Percentiles rank a stretch among this genome's conserved stretches.
These are phyloP conservation scores for Acer negundo DNA, from an alignment of 345 rosid genomes.

Conservation along the genomic window DNA sequence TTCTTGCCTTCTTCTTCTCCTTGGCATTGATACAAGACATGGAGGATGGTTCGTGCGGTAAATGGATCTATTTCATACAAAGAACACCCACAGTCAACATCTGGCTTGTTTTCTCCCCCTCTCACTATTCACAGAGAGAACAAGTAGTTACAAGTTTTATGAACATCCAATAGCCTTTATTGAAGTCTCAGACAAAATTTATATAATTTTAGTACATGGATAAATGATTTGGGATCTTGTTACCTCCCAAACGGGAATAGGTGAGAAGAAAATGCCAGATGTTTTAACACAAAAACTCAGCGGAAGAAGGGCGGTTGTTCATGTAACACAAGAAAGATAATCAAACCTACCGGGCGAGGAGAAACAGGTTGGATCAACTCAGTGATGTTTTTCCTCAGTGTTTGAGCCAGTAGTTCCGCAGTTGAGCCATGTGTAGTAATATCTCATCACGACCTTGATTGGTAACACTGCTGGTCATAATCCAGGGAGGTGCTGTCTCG, in stretches of 20 bases:
- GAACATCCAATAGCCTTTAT: neutral
- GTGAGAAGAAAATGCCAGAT: neutral
- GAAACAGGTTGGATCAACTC: neutral
- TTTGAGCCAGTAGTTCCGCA: conserved; percentile 93
- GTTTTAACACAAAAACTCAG: neutral
- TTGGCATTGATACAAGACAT: neutral
- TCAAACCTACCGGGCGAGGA: neutral
- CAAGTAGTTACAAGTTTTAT: neutral
- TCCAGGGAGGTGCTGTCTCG: conserved; percentile 91
- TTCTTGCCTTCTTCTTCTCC: too few species aligned
- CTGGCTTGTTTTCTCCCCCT: neutral
- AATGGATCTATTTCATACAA: neutral
- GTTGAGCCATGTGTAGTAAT: conserved; percentile 91
- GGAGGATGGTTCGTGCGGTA: neutral
- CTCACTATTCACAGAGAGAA: neutral
- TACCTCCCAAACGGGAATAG: neutral
- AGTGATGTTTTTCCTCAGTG: conserved; percentile 37
- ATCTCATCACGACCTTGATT: conserved; percentile 98
- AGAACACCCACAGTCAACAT: neutral
- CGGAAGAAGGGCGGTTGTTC: neutral
- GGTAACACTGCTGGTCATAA: conserved; percentile 95
- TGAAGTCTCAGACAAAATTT: neutral
- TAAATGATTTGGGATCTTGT: neutral
- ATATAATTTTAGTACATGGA: neutral
- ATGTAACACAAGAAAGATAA: neutral